Conservation (phyloP, 495 filamentous ascomycete genomes). For the Pyronema omphalodes region DNA sequence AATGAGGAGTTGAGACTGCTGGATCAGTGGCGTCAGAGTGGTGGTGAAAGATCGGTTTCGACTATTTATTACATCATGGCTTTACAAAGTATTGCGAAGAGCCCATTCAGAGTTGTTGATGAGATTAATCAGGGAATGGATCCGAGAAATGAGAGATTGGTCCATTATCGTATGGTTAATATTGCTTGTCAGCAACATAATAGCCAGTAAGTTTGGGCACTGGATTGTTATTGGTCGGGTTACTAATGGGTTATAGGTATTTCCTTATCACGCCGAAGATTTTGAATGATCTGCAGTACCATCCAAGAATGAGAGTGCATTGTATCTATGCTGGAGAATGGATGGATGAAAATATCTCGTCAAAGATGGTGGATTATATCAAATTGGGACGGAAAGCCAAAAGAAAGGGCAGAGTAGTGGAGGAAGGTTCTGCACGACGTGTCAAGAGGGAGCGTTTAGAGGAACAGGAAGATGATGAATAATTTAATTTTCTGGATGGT, state of each 20-base stretch:
- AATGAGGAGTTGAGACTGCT: conserved; percentile 67
- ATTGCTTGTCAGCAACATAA: conserved; percentile 67
- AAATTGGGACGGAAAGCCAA: conserved; percentile 23
- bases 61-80: conserved; percentile 99
- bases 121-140: conserved; percentile 99
- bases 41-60: conserved; percentile 86
- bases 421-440: too few species aligned
- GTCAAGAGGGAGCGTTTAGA: too few species aligned
- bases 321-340: conserved; percentile 87
- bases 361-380: conserved; percentile 35
- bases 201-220: conserved; percentile 29
- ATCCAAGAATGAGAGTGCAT: conserved; percentile 74
- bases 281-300: conserved; percentile 66
- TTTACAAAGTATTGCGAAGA: conserved; percentile 77
- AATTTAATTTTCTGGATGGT: too few species aligned
- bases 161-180: conserved; percentile 89
- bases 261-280: conserved; percentile 99
- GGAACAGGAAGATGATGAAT: too few species aligned
- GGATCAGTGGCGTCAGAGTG: conserved; percentile 82
- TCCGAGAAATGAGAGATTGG: conserved; percentile 91
- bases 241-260: conserved; percentile 33
- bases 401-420: background rate
- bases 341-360: conserved; percentile 42
- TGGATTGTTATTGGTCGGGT: background rate
- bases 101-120: conserved; percentile 97